phyloP scores from a whole-genome alignment of 192 early-diverging fungal genomes.

The Mortierella alpina region DNA sequence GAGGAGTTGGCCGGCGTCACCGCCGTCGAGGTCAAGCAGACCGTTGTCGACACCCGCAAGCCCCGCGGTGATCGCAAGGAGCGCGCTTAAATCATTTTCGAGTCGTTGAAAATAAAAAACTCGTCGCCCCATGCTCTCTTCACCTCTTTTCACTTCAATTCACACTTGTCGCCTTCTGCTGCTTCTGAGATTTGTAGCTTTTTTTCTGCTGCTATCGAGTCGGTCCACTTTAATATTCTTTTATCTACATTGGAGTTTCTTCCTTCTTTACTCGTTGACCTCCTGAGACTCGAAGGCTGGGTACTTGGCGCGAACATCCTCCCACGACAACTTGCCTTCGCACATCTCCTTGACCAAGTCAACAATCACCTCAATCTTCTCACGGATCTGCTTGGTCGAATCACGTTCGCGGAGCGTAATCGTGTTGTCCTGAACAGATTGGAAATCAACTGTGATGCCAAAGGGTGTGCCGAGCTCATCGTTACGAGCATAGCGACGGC shows the following conservation, averaged over 20 bases:
- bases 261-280: slow-evolving; percentile 37
- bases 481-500: slow-evolving; percentile 95
- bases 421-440: slow-evolving; percentile 91
- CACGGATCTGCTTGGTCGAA: slow-evolving; percentile 94
- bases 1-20: slow-evolving; percentile 89
- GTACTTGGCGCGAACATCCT: slow-evolving; percentile 73
- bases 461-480: slow-evolving; percentile 99
- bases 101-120: slow-evolving; percentile 1
- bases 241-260: background rate
- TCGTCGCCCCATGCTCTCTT: background rate
- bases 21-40: slow-evolving; percentile 65
- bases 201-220: no score
- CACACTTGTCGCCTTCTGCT: no score
- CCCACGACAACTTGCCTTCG: slow-evolving; percentile 79
- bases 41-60: slow-evolving; percentile 29
- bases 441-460: slow-evolving; percentile 98
- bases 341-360: slow-evolving; percentile 80
- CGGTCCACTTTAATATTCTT: no score
- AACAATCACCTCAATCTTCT: slow-evolving; percentile 75
- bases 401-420: slow-evolving; percentile 98
- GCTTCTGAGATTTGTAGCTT: no score
- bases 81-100: slow-evolving; percentile 28
- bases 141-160: background rate
- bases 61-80: slow-evolving; percentile 44
- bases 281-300: slow-evolving; percentile 69